Evolutionary conservation across 75 land plant species (phyloP), one percentile per base, ranked within the genome.

Genomic region (Cunninghamia lanceolata): DNA sequence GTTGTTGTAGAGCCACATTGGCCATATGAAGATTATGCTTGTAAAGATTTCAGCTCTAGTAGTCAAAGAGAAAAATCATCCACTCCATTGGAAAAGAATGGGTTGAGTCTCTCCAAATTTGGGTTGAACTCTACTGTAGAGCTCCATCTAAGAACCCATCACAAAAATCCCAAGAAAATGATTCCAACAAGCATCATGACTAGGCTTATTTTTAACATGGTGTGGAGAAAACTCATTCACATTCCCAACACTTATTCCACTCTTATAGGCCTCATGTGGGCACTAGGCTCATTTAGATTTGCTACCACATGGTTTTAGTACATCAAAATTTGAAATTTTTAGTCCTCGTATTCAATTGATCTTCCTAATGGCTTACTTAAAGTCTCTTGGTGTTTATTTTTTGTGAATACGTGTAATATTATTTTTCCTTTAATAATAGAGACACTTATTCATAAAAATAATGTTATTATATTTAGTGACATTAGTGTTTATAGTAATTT

Each of bases 211-310:
- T 90, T 96, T 52, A 94, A 92, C 88, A 98, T 98, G 99, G 98
- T 96, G 3, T 96, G 98, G 95, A 85, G 99, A 35, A 98, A 98
- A 86, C 97, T 98, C 30, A 92, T 98, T n/a, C 85, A 98, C 70
- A 98, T 96, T 73, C 99, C 99, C 13, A 98, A 98, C 83, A 98
- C 99, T 0, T 98, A 98, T 80, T 98, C 99, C 66, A 98, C 97
- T 87, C 89, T 98, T 10, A 83, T 98, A 73, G 99, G 99, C 39
- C 85, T 98, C 86, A 92, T 91, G 21, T 98, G 99, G 99, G 93
- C 99, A 42, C 85, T 98, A 5, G 91, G 96, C 56, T 95, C 98
- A 11, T 95, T 85, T 91, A 98, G 88, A 98, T 98, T 85, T 66
- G 53, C 53, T 52, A 10, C 53, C 0, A 59, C 19, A 59, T 59